phyloP scores from a whole-genome alignment of 495 filamentous ascomycete species.

The Penicillium parvum region DNA sequence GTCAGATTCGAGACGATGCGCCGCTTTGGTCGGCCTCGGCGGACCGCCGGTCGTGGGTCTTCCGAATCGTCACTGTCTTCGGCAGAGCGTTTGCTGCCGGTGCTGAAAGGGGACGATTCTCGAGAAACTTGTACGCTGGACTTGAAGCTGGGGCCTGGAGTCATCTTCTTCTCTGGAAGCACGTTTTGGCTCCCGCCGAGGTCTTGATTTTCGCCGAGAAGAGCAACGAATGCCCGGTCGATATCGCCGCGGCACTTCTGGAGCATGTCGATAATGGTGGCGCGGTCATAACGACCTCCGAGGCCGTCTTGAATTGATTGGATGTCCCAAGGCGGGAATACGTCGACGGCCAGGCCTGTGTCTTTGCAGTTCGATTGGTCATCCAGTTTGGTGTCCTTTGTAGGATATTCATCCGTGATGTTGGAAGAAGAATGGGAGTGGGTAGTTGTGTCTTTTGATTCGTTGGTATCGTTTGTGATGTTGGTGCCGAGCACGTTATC shows the following conservation, averaged over 20 bases:
- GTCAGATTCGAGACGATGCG: slow-evolving; percentile 43
- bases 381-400: too few relatives aligned
- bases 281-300: slow-evolving; percentile 51
- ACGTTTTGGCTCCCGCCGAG: too few relatives aligned
- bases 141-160: slow-evolving; percentile 31
- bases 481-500: background rate
- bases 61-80: slow-evolving; percentile 43
- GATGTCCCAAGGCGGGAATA: slow-evolving; percentile 56
- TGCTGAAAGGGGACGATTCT: slow-evolving; percentile 44
- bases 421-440: slow-evolving; percentile 9
- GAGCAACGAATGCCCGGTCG: slow-evolving; percentile 52
- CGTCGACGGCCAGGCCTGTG: slow-evolving; percentile 33
- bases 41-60: slow-evolving; percentile 24
- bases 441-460: too few relatives aligned
- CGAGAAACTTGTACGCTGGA: slow-evolving; percentile 37
- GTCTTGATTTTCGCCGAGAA: slow-evolving; percentile 50
- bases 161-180: slow-evolving; percentile 21
- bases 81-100: slow-evolving; percentile 46
- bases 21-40: slow-evolving; percentile 32
- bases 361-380: slow-evolving; percentile 4
- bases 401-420: too few relatives aligned
- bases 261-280: slow-evolving; percentile 53
- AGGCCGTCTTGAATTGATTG: slow-evolving; percentile 54
- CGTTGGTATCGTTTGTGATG: slow-evolving; percentile 15
- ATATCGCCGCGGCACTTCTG: slow-evolving; percentile 58